A percentile compares a stretch with the other conserved stretches of the same genome.
Conservation (phyloP, 371 early-diverging fungal genomes). For the Mucor plumbeus region DNA sequence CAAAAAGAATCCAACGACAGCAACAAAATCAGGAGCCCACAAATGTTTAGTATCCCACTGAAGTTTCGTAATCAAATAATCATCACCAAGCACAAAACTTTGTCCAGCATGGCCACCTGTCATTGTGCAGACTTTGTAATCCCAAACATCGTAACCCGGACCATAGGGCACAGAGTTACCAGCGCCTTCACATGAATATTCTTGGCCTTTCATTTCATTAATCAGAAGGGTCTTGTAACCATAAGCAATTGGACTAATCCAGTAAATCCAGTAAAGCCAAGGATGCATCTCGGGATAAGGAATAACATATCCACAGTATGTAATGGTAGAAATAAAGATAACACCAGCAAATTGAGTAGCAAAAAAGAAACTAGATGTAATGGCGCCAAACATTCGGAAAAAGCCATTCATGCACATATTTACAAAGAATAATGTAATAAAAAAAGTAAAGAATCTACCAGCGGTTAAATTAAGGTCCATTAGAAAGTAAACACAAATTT, state of each 20-base stretch:
- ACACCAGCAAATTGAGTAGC: constrained; percentile 62
- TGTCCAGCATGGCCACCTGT: constrained; percentile 55
- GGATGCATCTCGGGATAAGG: constrained; percentile 67
- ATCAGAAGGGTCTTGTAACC: constrained; percentile 67
- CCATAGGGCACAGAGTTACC: constrained; percentile 47
- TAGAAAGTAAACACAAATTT: constrained; percentile 65
- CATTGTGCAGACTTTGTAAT: constrained; percentile 61
- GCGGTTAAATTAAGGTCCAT: constrained; percentile 55
- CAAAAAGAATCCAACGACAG: constrained; percentile 51
- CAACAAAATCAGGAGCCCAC: constrained; percentile 62
- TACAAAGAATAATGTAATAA: constrained; percentile 47
- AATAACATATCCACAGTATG: constrained; percentile 69
- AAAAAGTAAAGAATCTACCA: constrained; percentile 59
- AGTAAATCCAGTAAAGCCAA: constrained; percentile 74
- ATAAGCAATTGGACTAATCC: constrained; percentile 72
- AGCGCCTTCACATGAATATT: constrained; percentile 38
- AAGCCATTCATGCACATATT: constrained; percentile 62
- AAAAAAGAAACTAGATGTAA: constrained; percentile 56
- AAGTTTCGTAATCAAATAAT: constrained; percentile 46
- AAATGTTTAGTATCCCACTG: constrained; percentile 44
- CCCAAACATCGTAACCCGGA: constrained; percentile 48
- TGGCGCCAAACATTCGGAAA: constrained; percentile 42
- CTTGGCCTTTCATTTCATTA: constrained; percentile 69
- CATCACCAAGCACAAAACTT: constrained; percentile 54
- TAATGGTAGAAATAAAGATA: constrained; percentile 54